Evolutionary conservation across 306 rosid genomes (phyloP), one percentile per base, ranked within the genome.

Genomic region (Dalbergia cochinchinensis): DNA sequence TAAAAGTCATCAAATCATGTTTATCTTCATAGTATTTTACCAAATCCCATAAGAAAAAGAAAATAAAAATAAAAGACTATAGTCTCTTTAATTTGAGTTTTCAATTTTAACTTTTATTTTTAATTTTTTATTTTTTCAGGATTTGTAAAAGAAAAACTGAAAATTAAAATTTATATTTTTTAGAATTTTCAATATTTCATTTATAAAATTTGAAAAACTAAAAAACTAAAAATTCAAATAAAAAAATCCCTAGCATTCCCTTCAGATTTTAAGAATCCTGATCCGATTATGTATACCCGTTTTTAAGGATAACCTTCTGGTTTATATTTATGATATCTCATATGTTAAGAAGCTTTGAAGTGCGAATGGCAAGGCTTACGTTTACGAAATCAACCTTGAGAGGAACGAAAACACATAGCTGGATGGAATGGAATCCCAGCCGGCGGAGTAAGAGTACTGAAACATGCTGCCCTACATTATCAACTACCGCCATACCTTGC

Each of bases 251-350:
- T n/a, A n/a, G n/a, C n/a, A n/a, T 47, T 12, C 51, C 48, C 15
- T 47, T 47, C 14, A 47, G 51, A 47, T 2, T 47, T 47, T 47
- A 47, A 47, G 14, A 11, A 12, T 47, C 53, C 5, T 10, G 14
- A 47, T 47, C 53, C 53, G 53, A 47, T 47, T 11, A 0, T 47
- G 15, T 10, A 11, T 47, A 3, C 16, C 44, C 69, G 35, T 37
- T 67, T 15, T 33, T 50, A 59, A 51, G 68, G 63, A 71, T 72
- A 33, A 60, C 54, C 12, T 39, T 7, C 22, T 51, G 45, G 65
- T 69, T 48, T 47, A 33, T 65, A 51, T 34, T 45, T 66, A 53
- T 12, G 22, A 62, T 0, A 54, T 26, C 54, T 13, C 53, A 48
- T 75, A 18, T 14, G 71, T 45, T 20, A 41, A 50, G 45, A 62